Evolutionary conservation across 768 basidiomycete species (phyloP), one percentile per base, ranked within the genome.

Genomic region (Trametes maxima): DNA sequence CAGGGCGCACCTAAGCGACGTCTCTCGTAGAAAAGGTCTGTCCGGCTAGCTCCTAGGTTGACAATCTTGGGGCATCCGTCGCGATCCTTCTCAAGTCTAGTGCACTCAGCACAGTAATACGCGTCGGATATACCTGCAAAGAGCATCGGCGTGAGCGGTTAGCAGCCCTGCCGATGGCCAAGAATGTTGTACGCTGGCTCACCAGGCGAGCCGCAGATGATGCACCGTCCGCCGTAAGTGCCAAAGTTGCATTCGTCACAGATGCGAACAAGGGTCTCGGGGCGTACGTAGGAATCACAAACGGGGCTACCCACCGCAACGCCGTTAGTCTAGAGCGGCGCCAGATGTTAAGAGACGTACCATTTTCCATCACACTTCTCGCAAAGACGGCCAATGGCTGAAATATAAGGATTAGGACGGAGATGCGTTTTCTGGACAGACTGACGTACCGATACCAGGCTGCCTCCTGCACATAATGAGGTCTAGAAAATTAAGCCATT

Each of bases 341-440:
- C 22, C 4, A 13, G 13, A 25, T 45, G 28, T 21, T 13, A 45
- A 50, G 7, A 40, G 8, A 72, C 88, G 62, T 69, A 97, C 96
- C 97, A 99, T 87, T 98, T 98, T 52, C 97, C 97, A 73, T 99
- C 97, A 71, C 95, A 98, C 75, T 98, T 98, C 78, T 99, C 97
- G 75, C 97, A 99, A 53, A 98, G 83, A 69, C 97, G 91, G 43
- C 97, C 97, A 68, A 98, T 97, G 48, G 97, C 97, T 97, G 67
- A 17, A 21, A 46, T 21, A 58, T 33, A 28, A 39, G 40, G 14
- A 35, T 57, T 42, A 33, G 52, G 70, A 19, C 65, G 63, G 14
- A 60, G 47, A 52, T 54, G 45, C 25, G 54, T 21, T 44, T 28
- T 16, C 43, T 17, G 19, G 35, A 13, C 19, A 28, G 35, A 39